A percentile compares a stretch with the other conserved stretches of the same genome.
phyloP scores from a whole-genome alignment of 352 stramenopile genomes.

The Globisporangium parvum region DNA sequence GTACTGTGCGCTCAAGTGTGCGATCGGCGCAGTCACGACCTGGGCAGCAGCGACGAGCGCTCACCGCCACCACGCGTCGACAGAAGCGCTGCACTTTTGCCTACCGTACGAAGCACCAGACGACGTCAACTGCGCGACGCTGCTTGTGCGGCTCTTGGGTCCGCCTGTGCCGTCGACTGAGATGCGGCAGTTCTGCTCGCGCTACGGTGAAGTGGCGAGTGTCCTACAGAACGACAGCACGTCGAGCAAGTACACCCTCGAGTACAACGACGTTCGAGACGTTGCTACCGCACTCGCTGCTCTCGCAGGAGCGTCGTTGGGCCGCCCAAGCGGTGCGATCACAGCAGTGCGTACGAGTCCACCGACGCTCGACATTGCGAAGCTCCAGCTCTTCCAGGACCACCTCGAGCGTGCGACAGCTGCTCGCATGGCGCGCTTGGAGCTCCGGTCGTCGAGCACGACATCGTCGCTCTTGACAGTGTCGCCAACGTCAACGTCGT shows the following conservation, averaged over 20 bases:
- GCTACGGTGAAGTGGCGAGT: constrained; percentile 66
- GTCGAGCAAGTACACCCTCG: constrained; percentile 50
- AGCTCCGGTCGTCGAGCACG: constrained; percentile 55
- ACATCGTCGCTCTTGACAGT: constrained; percentile 44
- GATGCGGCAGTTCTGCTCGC: constrained; percentile 59
- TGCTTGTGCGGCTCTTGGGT: constrained; percentile 40
- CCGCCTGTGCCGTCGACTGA: constrained; percentile 24
- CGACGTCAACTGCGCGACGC: constrained; percentile 54
- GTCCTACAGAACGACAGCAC: constrained; percentile 50
- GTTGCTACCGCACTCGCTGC: constrained; percentile 35
- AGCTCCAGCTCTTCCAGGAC: constrained; percentile 63
- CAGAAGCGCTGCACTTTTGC: constrained; percentile 30
- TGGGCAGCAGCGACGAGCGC: constrained; percentile 14
- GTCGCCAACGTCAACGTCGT: constrained; percentile 57
- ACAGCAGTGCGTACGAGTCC: constrained; percentile 39
- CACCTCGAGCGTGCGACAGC: constrained; percentile 21
- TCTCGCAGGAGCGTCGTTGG: constrained; percentile 15
- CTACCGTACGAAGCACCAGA: constrained; percentile 63
- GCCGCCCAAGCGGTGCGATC: constrained; percentile 33
- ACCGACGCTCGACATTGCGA: constrained; percentile 49
- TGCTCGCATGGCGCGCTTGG: constrained; percentile 15
- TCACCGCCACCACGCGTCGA: constrained; percentile 8
- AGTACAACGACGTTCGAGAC: constrained; percentile 68
- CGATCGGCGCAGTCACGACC: constrained; percentile 48
- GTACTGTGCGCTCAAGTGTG: constrained; percentile 63